Conservation (phyloP, 2,329 filamentous ascomycete species). For the Ophiostoma populinum region DNA sequence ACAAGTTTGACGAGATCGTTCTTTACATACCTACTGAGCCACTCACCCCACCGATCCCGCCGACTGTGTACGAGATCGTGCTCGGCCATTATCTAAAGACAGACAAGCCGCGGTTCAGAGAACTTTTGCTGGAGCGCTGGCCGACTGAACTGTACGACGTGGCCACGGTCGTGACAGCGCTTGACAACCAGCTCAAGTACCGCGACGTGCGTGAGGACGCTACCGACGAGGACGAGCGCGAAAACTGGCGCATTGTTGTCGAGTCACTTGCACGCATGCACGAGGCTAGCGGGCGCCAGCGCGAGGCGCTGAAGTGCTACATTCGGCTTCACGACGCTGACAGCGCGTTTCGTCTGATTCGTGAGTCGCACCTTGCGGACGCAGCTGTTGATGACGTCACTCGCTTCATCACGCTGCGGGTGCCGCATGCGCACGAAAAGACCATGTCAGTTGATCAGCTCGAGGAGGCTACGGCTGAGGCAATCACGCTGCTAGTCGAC, state of each 20-base stretch:
- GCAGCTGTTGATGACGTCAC: slow-evolving; percentile 80
- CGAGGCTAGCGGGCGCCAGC: slow-evolving; percentile 61
- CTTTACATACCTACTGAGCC: slow-evolving; percentile 62
- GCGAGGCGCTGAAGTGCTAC: slow-evolving; percentile 76
- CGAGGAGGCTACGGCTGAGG: slow-evolving; percentile 64
- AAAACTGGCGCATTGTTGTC: slow-evolving; percentile 82
- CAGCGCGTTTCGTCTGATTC: slow-evolving; percentile 69
- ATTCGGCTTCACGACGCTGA: slow-evolving; percentile 87
- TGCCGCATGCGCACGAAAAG: slow-evolving; percentile 51
- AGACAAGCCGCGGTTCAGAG: slow-evolving; percentile 58
- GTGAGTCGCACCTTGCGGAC: slow-evolving; percentile 77
- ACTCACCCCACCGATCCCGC: slow-evolving; percentile 63
- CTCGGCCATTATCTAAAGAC: slow-evolving; percentile 74
- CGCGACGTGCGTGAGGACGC: slow-evolving; percentile 60
- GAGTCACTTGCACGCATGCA: slow-evolving; percentile 73
- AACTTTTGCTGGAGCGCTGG: slow-evolving; percentile 72
- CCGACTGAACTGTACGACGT: slow-evolving; percentile 70
- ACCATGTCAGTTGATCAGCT: slow-evolving; percentile 53
- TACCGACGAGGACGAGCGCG: slow-evolving; percentile 53
- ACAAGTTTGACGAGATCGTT: slow-evolving; percentile 80
- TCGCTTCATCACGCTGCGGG: slow-evolving; percentile 72
- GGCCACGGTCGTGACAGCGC: slow-evolving; percentile 53
- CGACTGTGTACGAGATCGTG: slow-evolving; percentile 73
- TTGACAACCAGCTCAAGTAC: slow-evolving; percentile 68
- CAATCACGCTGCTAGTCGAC: slow-evolving; percentile 71